These are phyloP conservation scores for Talaromyces sp. DNA, from an alignment of 2,329 filamentous ascomycete species.

Conservation along the genomic window DNA sequence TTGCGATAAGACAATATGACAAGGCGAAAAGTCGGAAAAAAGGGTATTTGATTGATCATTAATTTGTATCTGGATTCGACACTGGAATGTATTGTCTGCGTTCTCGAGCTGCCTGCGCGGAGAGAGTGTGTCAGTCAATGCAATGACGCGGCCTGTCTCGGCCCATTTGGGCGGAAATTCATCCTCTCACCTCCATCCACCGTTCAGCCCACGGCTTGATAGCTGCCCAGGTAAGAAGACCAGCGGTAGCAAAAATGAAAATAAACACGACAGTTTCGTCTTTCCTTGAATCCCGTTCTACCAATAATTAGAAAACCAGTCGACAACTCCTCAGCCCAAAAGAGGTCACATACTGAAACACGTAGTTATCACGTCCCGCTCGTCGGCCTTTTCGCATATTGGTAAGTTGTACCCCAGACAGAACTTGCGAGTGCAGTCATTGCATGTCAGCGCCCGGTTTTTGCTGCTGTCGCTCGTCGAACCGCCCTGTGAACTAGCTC, in stretches of 20 bases:
- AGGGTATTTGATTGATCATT: not conserved
- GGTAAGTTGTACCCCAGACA: constrained; percentile 59
- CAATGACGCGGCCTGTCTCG: not conserved
- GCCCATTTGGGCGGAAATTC: not conserved
- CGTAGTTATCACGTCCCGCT: constrained; percentile 60
- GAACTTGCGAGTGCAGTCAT: constrained; percentile 63
- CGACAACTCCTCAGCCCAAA: not conserved
- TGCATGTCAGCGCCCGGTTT: constrained; percentile 49
- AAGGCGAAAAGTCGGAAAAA: not conserved
- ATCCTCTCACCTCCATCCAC: constrained; percentile 48
- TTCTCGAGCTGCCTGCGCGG: constrained; percentile 41
- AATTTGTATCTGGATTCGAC: constrained; percentile 15
- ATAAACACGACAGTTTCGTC: constrained; percentile 62
- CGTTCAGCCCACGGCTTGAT: constrained; percentile 55
- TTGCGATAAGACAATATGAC: not conserved
- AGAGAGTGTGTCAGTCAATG: constrained; percentile 3
- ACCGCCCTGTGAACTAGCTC: not conserved
- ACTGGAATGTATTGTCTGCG: constrained; percentile 50
- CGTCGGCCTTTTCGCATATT: constrained; percentile 56
- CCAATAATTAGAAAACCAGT: constrained; percentile 8
- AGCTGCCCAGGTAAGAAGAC: constrained; percentile 56
- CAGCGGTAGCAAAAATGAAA: constrained; percentile 60
- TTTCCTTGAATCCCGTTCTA: constrained; percentile 62
- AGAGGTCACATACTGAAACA: constrained; percentile 52
- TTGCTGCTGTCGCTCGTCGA: constrained; percentile 15